Evolutionary conservation across 257 asterid species (phyloP), one percentile per base, ranked within the genome.

Genomic region (Solanum habrochaites): DNA sequence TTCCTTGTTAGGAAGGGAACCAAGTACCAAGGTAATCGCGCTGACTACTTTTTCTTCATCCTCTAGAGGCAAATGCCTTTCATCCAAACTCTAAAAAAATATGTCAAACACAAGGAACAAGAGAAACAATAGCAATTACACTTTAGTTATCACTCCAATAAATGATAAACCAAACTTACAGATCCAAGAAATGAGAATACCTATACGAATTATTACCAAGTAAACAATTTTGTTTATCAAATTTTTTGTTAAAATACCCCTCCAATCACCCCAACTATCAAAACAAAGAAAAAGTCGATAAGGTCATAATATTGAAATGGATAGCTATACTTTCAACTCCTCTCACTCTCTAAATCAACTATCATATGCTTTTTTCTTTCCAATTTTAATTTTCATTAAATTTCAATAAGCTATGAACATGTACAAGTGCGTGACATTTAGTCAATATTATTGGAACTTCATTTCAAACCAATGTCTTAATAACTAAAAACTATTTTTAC

Each of bases 11-110:
- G 97, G 94, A 86, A 94, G 90, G 87, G 96, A 92, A 88, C 93
- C 94, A 91, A 96, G 90, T 89, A 94, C 89, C 86, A 91, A 89
- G 74, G 94, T 90, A 91, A 96, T 93, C 66, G 97, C 98, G 80
- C 93, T 91, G 52, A 94, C 93, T 73, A 96, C 93, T 93, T 93
- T 98, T 89, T 96, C 97, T 92, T 96, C 99, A 83, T 92, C 95
- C 89, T 93, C 98, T 86, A 91, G 89, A 47, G 97, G 91, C 87
- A 96, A 89, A 86, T 89, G 91, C 92, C 88, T 91, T 90, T 90
- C 94, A 88, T 94, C 98, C 95, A 95, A 90, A 85, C 95, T 94
- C 99, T 96, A 90, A 83, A 87, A 88, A 86, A 89, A 49, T 52
- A 49, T 81, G 31, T 31, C 45, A 49, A 81, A 49, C 69, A 31